phyloP scores from a whole-genome alignment of 1,284 basidiomycete genomes.

The Leucoagaricus sp. region DNA sequence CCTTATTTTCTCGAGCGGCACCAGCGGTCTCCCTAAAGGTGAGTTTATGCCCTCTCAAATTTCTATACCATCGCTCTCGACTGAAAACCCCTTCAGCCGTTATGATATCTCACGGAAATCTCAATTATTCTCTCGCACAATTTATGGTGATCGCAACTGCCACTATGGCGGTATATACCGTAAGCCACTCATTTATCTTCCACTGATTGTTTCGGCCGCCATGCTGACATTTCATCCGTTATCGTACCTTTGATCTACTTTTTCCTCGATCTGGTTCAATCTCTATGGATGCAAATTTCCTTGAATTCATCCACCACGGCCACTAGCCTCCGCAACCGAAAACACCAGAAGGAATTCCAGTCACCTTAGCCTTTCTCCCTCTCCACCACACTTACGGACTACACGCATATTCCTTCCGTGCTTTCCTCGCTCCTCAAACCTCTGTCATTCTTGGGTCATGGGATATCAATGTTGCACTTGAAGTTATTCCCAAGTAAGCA shows the following conservation, averaged over 20 bases:
- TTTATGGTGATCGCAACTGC: conserved; percentile 30
- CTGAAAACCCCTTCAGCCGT: conserved; percentile 47
- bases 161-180: conserved; percentile 33
- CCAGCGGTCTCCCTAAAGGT: conserved; percentile 79
- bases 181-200: conserved; percentile 22
- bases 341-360: conserved; percentile 44
- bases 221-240: neutral
- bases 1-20: conserved; percentile 76
- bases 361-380: conserved; percentile 61
- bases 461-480: conserved; percentile 49
- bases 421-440: conserved; percentile 46
- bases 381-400: conserved; percentile 72
- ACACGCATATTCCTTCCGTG: conserved; percentile 51
- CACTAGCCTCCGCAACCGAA: conserved; percentile 41
- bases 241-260: neutral
- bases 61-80: neutral
- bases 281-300: neutral
- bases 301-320: neutral
- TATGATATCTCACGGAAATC: conserved; percentile 75
- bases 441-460: conserved; percentile 60
- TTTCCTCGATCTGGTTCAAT: conserved; percentile 7
- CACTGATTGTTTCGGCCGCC: neutral
- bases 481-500: conserved; percentile 39
- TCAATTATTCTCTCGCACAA: conserved; percentile 53
- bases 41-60: conserved; percentile 2